These are phyloP conservation scores for Fusarium sp. DNA, from an alignment of 2,329 filamentous ascomycete genomes.

Conservation along the genomic window DNA sequence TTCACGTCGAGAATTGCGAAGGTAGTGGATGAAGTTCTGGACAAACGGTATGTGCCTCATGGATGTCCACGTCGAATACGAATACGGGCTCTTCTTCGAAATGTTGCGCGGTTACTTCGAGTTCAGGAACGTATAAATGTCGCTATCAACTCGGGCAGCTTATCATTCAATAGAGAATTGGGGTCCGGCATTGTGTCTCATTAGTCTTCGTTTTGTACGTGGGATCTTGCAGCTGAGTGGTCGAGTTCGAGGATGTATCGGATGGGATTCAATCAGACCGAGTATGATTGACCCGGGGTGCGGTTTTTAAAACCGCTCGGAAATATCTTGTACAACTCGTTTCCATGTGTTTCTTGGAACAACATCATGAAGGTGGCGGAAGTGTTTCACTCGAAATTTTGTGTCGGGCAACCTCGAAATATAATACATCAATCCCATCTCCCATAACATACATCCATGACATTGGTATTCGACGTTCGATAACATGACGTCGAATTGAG, in stretches of 20 bases:
- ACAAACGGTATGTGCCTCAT: background rate
- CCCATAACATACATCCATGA: constrained; percentile 12
- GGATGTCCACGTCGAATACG: background rate
- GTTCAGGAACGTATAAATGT: too few relatives aligned
- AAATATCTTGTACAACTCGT: too few relatives aligned
- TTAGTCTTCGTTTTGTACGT: background rate
- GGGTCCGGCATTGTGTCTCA: background rate
- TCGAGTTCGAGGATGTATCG: background rate
- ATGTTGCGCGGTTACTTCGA: too few relatives aligned
- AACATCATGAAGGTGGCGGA: background rate
- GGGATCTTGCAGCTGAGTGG: background rate
- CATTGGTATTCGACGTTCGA: too few relatives aligned
- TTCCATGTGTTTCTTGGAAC: constrained; percentile 6
- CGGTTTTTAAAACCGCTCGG: constrained; percentile 6
- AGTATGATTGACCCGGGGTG: background rate
- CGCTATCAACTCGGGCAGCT: too few relatives aligned
- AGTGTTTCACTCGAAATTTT: constrained; percentile 7
- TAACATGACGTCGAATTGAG: constrained; percentile 1
- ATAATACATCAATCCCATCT: constrained; percentile 2
- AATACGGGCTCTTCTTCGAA: background rate
- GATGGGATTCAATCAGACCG: background rate
- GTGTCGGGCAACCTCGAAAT: constrained; percentile 7
- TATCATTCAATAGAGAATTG: too few relatives aligned
- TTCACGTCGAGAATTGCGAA: background rate
- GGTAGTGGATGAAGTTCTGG: background rate